Conservation (phyloP, 2,329 filamentous ascomycete species). For the Ophiostoma novo-ulmi region DNA sequence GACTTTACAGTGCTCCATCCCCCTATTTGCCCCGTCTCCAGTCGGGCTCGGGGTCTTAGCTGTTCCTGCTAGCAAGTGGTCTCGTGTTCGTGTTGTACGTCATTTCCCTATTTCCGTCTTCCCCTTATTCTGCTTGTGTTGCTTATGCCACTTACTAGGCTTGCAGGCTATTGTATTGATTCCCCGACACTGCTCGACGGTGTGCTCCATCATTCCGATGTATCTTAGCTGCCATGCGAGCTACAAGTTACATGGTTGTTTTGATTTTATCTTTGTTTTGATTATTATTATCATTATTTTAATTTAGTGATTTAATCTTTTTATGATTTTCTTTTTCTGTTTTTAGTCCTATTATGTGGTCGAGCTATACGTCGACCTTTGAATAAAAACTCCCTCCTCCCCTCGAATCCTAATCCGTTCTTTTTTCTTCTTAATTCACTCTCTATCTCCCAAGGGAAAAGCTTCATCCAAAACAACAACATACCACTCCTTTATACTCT, state of each 20-base stretch:
- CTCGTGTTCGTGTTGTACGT: slow-evolving; percentile 20
- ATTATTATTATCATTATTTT: neutral
- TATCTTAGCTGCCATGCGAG: slow-evolving; percentile 1
- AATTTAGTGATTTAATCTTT: neutral
- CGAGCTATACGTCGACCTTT: neutral
- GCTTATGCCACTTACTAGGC: neutral
- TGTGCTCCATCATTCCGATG: slow-evolving; percentile 4
- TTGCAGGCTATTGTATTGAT: neutral
- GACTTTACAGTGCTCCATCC: slow-evolving; percentile 4
- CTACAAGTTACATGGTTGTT: slow-evolving; percentile 1
- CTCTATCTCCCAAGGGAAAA: neutral
- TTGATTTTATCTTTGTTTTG: neutral
- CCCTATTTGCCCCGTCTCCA: neutral
- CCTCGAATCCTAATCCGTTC: slow-evolving; percentile 2
- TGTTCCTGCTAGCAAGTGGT: neutral
- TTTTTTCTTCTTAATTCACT: neutral
- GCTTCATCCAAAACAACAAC: neutral
- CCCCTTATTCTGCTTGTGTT: neutral
- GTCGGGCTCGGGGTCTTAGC: slow-evolving; percentile 21
- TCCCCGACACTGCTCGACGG: neutral
- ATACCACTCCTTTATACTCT: neutral
- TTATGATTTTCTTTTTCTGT: neutral
- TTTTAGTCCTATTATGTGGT: neutral
- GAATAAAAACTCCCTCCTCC: neutral
- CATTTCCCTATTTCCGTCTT: slow-evolving; percentile 13